These are phyloP conservation scores for Neurospora sp. DNA, from an alignment of 495 filamentous ascomycete genomes.

Conservation along the genomic window DNA sequence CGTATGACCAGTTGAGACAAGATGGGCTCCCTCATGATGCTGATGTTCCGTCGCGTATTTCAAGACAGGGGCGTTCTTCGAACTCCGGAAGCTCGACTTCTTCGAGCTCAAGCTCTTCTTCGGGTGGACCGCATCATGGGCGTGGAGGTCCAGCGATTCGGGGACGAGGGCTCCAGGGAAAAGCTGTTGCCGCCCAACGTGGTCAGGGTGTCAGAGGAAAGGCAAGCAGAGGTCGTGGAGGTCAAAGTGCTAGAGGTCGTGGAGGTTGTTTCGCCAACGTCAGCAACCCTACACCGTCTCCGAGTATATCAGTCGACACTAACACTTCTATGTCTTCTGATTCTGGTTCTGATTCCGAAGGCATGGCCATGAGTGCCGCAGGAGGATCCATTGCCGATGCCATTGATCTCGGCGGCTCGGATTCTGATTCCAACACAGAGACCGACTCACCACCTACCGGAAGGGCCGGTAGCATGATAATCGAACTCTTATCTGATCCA, in stretches of 20 bases:
- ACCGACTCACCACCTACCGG: not conserved
- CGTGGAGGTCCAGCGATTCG: not conserved
- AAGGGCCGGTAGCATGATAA: not conserved
- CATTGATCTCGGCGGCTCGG: not conserved
- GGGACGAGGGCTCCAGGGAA: not conserved
- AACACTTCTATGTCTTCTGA: not conserved
- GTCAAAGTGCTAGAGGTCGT: not conserved
- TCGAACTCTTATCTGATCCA: not conserved
- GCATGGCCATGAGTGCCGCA: not conserved
- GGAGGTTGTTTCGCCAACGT: not conserved
- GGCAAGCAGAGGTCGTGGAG: not conserved
- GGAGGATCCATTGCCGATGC: not conserved
- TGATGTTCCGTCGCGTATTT: constrained; percentile 5
- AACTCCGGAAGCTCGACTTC: not conserved
- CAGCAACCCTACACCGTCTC: not conserved
- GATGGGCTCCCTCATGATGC: constrained; percentile 2
- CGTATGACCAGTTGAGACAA: constrained; percentile 11
- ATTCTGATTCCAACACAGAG: not conserved
- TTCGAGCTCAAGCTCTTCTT: not conserved
- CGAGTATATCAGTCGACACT: not conserved
- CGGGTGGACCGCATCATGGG: not conserved
- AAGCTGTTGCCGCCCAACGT: not conserved
- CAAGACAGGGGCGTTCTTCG: not conserved
- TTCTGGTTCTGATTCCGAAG: not conserved
- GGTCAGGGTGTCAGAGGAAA: not conserved